A percentile compares a stretch with the other conserved stretches of the same genome.
Conservation (phyloP, 176 grass and related monocot species). For the Oryza glumipatula region DNA sequence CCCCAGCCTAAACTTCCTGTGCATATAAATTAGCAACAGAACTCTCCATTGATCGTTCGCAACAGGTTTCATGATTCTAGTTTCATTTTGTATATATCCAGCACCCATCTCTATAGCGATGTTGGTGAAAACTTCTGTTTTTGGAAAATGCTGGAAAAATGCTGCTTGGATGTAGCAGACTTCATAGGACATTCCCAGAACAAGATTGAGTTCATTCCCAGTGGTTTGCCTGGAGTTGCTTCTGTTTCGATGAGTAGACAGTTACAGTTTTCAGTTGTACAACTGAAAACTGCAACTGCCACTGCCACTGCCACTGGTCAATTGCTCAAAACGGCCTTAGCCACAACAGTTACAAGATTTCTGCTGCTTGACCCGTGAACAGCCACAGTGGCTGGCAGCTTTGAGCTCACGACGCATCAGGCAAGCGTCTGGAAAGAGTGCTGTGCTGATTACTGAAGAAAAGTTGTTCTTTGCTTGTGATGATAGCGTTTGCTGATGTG, state of each 20-base stretch:
- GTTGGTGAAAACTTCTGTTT: slow-evolving; percentile 47
- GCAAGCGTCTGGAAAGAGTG: slow-evolving; percentile 15
- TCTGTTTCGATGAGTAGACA: not conserved
- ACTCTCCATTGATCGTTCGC: slow-evolving; percentile 29
- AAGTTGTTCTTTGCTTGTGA: slow-evolving; percentile 34
- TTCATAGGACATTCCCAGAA: slow-evolving; percentile 30
- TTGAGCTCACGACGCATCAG: not conserved
- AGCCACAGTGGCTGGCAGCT: not conserved
- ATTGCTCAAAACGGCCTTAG: too few species aligned
- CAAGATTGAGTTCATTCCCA: slow-evolving; percentile 11
- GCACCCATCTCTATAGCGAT: slow-evolving; percentile 52
- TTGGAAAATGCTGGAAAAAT: slow-evolving; percentile 34
- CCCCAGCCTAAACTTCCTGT: slow-evolving; percentile 41
- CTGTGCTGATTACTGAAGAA: not conserved
- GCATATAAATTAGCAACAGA: slow-evolving; percentile 67
- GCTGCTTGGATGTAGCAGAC: slow-evolving; percentile 32
- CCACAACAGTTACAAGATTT: too few species aligned
- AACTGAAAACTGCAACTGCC: too few species aligned
- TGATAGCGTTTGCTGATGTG: slow-evolving; percentile 1
- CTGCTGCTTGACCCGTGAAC: too few species aligned
- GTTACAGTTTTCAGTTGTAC: not conserved
- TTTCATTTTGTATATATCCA: slow-evolving; percentile 53
- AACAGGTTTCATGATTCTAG: slow-evolving; percentile 45
- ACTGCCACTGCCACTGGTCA: too few species aligned
- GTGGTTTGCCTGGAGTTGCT: slow-evolving; percentile 19